A percentile compares a stretch with the other conserved stretches of the same genome.
Evolutionary conservation across 2,329 filamentous ascomycete species (phyloP).

Genomic region (Trichoderma aggressivum): DNA sequence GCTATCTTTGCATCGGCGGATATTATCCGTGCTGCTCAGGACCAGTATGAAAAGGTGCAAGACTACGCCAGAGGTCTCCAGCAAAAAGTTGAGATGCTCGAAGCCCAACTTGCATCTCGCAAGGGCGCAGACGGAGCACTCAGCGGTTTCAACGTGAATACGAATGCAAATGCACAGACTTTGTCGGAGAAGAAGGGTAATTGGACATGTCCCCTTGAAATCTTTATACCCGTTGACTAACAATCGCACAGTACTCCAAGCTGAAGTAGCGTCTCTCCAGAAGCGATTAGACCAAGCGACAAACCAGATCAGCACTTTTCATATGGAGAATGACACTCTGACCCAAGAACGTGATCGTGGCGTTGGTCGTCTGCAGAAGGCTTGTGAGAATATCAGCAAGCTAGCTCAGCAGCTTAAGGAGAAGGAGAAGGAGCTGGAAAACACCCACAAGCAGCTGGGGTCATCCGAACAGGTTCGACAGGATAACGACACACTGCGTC

Average conservation of each 20-base stretch:
- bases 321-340: constrained; percentile 61
- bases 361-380: constrained; percentile 58
- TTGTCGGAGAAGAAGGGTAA: constrained; percentile 56
- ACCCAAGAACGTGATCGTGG: constrained; percentile 63
- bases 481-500: constrained; percentile 39
- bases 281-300: constrained; percentile 60
- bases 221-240: constrained; percentile 12
- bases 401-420: constrained; percentile 42
- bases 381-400: constrained; percentile 55
- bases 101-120: constrained; percentile 46
- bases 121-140: constrained; percentile 41
- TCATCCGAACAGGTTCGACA: constrained; percentile 39
- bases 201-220: constrained; percentile 20
- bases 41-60: constrained; percentile 54
- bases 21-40: constrained; percentile 57
- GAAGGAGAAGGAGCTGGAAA: constrained; percentile 42
- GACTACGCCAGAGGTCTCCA: constrained; percentile 53
- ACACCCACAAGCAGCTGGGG: constrained; percentile 41
- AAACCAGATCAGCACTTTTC: constrained; percentile 58
- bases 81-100: constrained; percentile 48
- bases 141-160: constrained; percentile 42
- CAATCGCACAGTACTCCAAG: constrained; percentile 48
- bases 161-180: constrained; percentile 41
- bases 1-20: constrained; percentile 59
- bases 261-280: constrained; percentile 58